Evolutionary conservation across 331 rosid genomes (phyloP).

Genomic region (Prunus yedoensis): DNA sequence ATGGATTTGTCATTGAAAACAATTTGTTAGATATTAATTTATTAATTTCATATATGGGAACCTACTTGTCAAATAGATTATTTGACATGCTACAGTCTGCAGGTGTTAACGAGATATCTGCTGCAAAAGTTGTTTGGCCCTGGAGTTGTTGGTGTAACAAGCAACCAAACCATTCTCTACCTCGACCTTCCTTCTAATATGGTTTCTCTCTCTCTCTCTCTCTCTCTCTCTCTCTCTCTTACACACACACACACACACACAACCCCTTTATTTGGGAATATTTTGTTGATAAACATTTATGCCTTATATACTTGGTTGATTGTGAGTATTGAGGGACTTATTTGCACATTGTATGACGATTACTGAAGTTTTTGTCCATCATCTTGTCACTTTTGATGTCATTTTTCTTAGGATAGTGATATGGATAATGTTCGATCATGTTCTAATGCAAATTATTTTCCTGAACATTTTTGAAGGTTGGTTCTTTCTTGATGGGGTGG

Average conservation of each 20-base stretch:
- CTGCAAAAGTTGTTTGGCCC: conserved; percentile 83
- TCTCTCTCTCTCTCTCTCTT: background rate
- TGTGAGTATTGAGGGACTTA: background rate
- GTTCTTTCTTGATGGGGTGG: conserved; percentile 95
- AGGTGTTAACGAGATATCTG: conserved; percentile 74
- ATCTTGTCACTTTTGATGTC: background rate
- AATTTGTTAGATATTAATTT: background rate
- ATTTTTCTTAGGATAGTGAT: background rate
- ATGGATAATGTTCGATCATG: conserved; percentile 1
- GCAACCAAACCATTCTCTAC: conserved; percentile 51
- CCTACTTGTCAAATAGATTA: background rate
- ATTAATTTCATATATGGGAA: background rate
- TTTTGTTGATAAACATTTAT: background rate
- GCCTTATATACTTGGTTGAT: background rate
- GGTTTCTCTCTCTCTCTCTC: conserved; percentile 46
- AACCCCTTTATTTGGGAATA: background rate
- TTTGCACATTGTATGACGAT: background rate
- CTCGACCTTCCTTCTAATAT: conserved; percentile 90
- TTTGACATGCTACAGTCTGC: conserved; percentile 28
- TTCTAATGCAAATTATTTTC: background rate
- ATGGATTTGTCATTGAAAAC: background rate
- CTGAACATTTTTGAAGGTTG: conserved; percentile 46
- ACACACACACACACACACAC: background rate
- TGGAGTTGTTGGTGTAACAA: conserved; percentile 53
- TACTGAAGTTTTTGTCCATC: background rate